Base-by-base conservation (phyloP, 2,329 filamentous ascomycete species). In the Colletotrichum godetiae region DNA sequence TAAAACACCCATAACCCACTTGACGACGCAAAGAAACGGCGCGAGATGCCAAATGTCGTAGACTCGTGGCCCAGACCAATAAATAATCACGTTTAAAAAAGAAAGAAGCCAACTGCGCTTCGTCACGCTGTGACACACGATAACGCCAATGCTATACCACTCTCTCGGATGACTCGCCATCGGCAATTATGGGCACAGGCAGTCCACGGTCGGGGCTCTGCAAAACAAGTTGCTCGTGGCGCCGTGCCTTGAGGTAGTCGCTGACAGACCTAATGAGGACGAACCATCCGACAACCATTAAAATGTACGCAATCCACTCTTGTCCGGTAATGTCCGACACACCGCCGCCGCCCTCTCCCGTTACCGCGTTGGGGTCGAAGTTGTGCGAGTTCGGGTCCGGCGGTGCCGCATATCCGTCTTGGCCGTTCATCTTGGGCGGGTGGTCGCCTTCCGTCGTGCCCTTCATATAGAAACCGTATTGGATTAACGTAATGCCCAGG, bases 251-350 rank as follows among this genome's bases (percentile, higher is more conserved):
- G 75, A 98, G 84, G 81, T 97, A 99, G 81, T 98, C 95, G 78
- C 93, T 95, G 22, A 98, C 91, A n/a, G 95, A 92, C 82, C 95
- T 91, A 80, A 99, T 98, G 75, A 99, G 86, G 75, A 99, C 95
- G 80, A 98, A 98, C 97, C 97, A 99, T 5, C 97, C 97, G 1
- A 97, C 93, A 80, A 99, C 94, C 97, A 99, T 99, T 60, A 99
- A 84, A 19, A 94, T 87, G 79, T 98, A 99, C 12, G 95, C 94
- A 75, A 98, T 87, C 94, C 94, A 98, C 80, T 98, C 95, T 76
- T 89, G 92, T 64, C 92, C 92, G 6, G 88, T 90, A 55, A 98
- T 90, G 46, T 90, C 89, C 7, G 85, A 83, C 11, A 88, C 80
- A 13, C 85, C 83, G 53, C 87, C 86, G 2, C 81, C 78, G 13